Percentiles rank a stretch among this genome's conserved stretches.
These are phyloP conservation scores for Apophysomyces elegans DNA, from an alignment of 371 early-diverging fungal genomes.

Conservation along the genomic window DNA sequence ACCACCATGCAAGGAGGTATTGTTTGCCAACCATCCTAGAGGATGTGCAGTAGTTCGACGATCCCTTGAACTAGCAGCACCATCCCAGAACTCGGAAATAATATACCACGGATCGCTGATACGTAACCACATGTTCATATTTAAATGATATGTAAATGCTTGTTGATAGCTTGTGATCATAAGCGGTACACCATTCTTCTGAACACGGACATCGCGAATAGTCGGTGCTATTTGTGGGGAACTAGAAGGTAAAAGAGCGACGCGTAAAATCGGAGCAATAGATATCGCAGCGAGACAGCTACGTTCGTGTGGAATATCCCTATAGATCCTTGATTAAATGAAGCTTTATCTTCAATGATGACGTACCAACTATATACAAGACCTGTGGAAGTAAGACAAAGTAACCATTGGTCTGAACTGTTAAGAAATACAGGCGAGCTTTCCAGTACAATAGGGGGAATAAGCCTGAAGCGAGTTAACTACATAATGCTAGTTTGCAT, in stretches of 20 bases:
- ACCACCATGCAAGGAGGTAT: constrained; percentile 17
- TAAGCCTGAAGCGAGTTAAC: constrained; percentile 41
- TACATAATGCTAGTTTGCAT: background rate
- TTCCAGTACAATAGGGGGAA: constrained; percentile 74
- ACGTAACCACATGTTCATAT: constrained; percentile 76
- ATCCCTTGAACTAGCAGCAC: constrained; percentile 20
- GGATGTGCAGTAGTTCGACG: constrained; percentile 25
- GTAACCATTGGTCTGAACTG: constrained; percentile 59
- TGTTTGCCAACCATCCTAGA: constrained; percentile 40
- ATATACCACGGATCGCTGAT: constrained; percentile 69
- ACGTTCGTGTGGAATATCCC: constrained; percentile 58
- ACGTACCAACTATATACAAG: constrained; percentile 66
- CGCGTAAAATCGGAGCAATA: constrained; percentile 61
- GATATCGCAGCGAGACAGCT: constrained; percentile 57
- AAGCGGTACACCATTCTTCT: constrained; percentile 71
- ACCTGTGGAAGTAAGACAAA: constrained; percentile 71
- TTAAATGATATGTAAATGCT: constrained; percentile 72
- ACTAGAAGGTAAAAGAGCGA: constrained; percentile 42
- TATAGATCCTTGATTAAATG: constrained; percentile 12
- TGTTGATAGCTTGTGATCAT: constrained; percentile 74
- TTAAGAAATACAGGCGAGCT: constrained; percentile 65
- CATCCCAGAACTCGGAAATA: constrained; percentile 61
- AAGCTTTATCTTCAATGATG: background rate
- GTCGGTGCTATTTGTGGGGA: constrained; percentile 45
- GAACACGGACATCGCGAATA: constrained; percentile 64